Base-by-base conservation (phyloP, 768 basidiomycete genomes). In the Hemileccinum impolitum region DNA sequence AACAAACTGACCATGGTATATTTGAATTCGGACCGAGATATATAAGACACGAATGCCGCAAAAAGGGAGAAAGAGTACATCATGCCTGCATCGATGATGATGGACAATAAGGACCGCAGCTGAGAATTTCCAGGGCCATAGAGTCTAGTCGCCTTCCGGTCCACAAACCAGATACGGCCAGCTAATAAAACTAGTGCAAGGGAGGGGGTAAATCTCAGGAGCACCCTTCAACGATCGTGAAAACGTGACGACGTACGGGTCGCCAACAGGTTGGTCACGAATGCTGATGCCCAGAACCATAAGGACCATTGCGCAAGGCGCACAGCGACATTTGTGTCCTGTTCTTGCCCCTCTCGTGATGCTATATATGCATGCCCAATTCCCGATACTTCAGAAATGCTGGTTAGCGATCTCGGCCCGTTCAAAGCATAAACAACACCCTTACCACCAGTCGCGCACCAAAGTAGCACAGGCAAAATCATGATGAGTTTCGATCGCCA, bases 61-160 rank as follows among this genome's bases (percentile, higher is more conserved):
- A 69, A 50, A 45, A 73, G 65, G 1, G 70, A 65, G 37, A 67
- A 0, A 1, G 70, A 70, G 49, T 74, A 74, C 4, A 74, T 57
- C 15, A 58, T 54, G 13, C 72, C 72, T 10, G 70, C 65, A 46
- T 74, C 73, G 47, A 73, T 45, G 35, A 73, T 55, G 28, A 70
- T 56, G 17, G 56, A 52, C 12, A 74, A 48, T 9, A 59, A 15
- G 8, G 51, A 49, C 23, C 48, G 51, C 4, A 59, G 32, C 14
- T 59, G 44, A 1, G 57, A 56, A 12, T 25, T 42, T 25, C 38
- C 23, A 18, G 28, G 7, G 7, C 45, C 42, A 18, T 34, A 39
- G 1, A 71, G 35, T 18, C 47, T 56, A 8, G 47, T 52, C 5
- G 61, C 50, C 8, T 48, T 49, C 8, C 54, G 50, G 17, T 68